Evolutionary conservation across 73 alveolate genomes (phyloP).

Genomic region (Paramecium octaurelia): DNA sequence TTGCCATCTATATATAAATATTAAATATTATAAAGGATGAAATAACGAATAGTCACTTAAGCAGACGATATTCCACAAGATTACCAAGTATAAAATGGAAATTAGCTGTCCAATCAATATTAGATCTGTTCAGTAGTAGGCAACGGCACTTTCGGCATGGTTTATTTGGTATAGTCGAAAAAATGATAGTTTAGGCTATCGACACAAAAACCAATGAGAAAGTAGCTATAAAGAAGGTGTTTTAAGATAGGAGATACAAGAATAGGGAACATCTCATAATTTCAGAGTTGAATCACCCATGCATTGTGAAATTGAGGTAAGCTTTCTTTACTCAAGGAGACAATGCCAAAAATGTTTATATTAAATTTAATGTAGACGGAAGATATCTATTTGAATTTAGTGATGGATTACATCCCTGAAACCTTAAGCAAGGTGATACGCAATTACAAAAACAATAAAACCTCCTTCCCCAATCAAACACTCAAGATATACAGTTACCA

Average conservation of each 20-base stretch:
- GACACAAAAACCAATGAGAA: slow-evolving; percentile 73
- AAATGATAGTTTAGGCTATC: neutral
- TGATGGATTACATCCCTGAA: slow-evolving; percentile 91
- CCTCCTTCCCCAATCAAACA: slow-evolving; percentile 72
- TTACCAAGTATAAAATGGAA: neutral
- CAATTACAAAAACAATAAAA: slow-evolving; percentile 72
- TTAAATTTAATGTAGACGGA: slow-evolving; percentile 54
- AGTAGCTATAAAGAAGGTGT: slow-evolving; percentile 85
- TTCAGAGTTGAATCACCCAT: slow-evolving; percentile 87
- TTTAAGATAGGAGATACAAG: slow-evolving; percentile 87
- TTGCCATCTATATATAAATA: neutral
- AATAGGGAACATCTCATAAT: slow-evolving; percentile 87
- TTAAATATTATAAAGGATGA: neutral
- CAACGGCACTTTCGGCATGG: slow-evolving; percentile 81
- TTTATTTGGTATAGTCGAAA: slow-evolving; percentile 58
- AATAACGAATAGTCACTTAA: neutral
- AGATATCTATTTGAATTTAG: slow-evolving; percentile 86
- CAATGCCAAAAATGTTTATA: slow-evolving; percentile 70
- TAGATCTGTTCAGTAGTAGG: slow-evolving; percentile 64
- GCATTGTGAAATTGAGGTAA: slow-evolving; percentile 77
- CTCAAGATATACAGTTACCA: slow-evolving; percentile 90
- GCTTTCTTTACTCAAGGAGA: slow-evolving; percentile 88
- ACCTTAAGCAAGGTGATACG: slow-evolving; percentile 75
- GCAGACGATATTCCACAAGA: neutral
- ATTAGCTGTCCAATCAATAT: neutral